Base-by-base conservation (phyloP, 2,329 filamentous ascomycete species). In the Rosellinia necatrix region DNA sequence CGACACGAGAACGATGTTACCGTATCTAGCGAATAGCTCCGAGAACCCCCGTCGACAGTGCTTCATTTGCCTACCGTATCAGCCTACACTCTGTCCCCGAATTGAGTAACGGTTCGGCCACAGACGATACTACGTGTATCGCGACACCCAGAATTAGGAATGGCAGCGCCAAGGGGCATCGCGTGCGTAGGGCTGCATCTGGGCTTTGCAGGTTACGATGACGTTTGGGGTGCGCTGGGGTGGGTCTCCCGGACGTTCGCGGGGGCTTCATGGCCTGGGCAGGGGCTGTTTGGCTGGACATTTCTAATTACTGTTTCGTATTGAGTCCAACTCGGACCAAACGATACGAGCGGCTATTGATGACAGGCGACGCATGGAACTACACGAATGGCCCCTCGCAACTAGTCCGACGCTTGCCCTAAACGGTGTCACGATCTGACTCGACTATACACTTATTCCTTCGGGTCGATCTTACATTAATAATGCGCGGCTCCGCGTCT, bases 241-340 rank as follows among this genome's bases (percentile, higher is more conserved):
- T 60, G 58, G 58, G 55, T 58, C 54, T 54, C 37, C 38, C 46
- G 37, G 50, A 48, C 30, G 47, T 51, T 49, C 49, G 54, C 55
- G 58, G 58, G 58, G 58, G 58, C 49, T 24, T 57, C n/a, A 47
- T 38, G 43, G n/a, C 15, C 43, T 35, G 22, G 25, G 25, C 52
- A 54, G 48, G 58, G 55, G 49, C 22, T 58, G 58, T 59, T 59
- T 49, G 51, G 48, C 51, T 46, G 40, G 35, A 24, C 44, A 37
- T 50, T 24, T 56, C 49, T 55, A 44, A 62, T 62, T 60, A 57
- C 41, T 38, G 53, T 51, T 62, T 62, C 59, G 59, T 62, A 62
- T 62, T 61, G 53, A 27, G 32, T 38, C 37, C 37, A 22, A 44
- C 32, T 34, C 22, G 52, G 53, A 30, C 44, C 17, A 29, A 34